These are phyloP conservation scores for Fusarium armeniacum DNA, from an alignment of 2,329 filamentous ascomycete genomes.

Conservation along the genomic window DNA sequence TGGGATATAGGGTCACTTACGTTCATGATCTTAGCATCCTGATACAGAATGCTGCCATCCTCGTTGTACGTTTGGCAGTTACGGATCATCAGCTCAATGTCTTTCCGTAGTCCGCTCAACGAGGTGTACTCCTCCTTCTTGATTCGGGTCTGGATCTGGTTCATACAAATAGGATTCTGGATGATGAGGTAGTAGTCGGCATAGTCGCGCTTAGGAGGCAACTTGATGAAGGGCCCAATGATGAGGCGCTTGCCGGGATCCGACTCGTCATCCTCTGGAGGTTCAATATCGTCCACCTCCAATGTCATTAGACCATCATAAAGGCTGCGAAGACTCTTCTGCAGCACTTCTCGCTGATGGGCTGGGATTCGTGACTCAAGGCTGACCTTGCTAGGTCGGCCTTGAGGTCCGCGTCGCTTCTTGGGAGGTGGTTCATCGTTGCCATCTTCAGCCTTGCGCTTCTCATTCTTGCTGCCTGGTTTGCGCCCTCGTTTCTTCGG, in stretches of 20 bases:
- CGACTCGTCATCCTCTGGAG: constrained; percentile 70
- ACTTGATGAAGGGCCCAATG: constrained; percentile 93
- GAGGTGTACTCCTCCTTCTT: constrained; percentile 94
- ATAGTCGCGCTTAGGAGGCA: constrained; percentile 90
- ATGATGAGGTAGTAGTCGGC: constrained; percentile 97
- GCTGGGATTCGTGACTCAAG: constrained; percentile 68
- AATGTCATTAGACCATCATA: constrained; percentile 87
- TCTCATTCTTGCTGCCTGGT: constrained; percentile 78
- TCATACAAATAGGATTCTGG: constrained; percentile 93
- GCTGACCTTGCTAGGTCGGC: constrained; percentile 73
- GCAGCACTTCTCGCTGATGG: constrained; percentile 81
- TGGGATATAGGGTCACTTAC: constrained; percentile 60
- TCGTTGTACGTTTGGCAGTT: constrained; percentile 98
- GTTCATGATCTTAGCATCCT: constrained; percentile 93
- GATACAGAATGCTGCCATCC: constrained; percentile 90
- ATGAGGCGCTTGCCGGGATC: constrained; percentile 79
- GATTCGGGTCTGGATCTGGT: constrained; percentile 93
- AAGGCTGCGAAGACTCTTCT: constrained; percentile 81
- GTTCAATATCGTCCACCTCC: constrained; percentile 80
- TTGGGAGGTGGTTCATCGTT: constrained; percentile 84
- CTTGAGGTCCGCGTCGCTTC: constrained; percentile 80
- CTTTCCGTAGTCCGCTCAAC: constrained; percentile 82
- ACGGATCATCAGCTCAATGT: constrained; percentile 85
- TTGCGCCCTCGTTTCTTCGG: constrained; percentile 90
- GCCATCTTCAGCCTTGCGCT: constrained; percentile 87